Percentiles rank a stretch among this genome's conserved stretches.
phyloP scores from a whole-genome alignment of 31 red algal species.

The Asparagopsis taxiformis region DNA sequence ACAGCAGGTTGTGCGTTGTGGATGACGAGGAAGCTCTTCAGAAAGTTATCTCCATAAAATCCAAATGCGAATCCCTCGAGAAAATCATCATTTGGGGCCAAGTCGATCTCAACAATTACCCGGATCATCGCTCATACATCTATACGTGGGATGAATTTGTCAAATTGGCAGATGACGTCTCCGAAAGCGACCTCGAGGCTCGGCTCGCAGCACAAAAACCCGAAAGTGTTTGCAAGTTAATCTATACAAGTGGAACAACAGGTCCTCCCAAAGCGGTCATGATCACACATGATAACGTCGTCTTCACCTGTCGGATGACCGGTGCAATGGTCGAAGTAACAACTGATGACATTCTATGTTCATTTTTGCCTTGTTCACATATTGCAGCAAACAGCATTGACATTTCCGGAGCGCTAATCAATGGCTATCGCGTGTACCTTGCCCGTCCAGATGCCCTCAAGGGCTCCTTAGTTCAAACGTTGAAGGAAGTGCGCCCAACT shows the following conservation, averaged over 20 bases:
- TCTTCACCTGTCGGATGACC: slow-evolving; percentile 35
- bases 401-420: slow-evolving; percentile 46
- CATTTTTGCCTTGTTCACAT: slow-evolving; percentile 52
- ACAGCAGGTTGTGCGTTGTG: slow-evolving; percentile 62
- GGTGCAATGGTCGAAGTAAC: slow-evolving; percentile 3
- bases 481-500: slow-evolving; percentile 80
- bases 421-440: slow-evolving; percentile 53
- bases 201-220: slow-evolving; percentile 25
- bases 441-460: slow-evolving; percentile 72
- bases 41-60: slow-evolving; percentile 28
- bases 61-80: slow-evolving; percentile 15
- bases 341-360: slow-evolving; percentile 22
- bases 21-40: slow-evolving; percentile 51
- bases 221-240: slow-evolving; percentile 57
- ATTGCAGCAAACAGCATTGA: slow-evolving; percentile 68
- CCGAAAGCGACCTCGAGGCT: slow-evolving; percentile 34
- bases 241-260: slow-evolving; percentile 94
- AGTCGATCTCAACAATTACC: slow-evolving; percentile 13
- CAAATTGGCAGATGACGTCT: slow-evolving; percentile 12
- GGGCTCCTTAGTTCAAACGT: slow-evolving; percentile 61
- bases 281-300: slow-evolving; percentile 87
- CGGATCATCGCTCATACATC: slow-evolving; percentile 22
- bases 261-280: slow-evolving; percentile 90
- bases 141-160: slow-evolving; percentile 69
- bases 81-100: slow-evolving; percentile 65